Evolutionary conservation across 495 filamentous ascomycete species (phyloP).

Genomic region (Xylona heveae): DNA sequence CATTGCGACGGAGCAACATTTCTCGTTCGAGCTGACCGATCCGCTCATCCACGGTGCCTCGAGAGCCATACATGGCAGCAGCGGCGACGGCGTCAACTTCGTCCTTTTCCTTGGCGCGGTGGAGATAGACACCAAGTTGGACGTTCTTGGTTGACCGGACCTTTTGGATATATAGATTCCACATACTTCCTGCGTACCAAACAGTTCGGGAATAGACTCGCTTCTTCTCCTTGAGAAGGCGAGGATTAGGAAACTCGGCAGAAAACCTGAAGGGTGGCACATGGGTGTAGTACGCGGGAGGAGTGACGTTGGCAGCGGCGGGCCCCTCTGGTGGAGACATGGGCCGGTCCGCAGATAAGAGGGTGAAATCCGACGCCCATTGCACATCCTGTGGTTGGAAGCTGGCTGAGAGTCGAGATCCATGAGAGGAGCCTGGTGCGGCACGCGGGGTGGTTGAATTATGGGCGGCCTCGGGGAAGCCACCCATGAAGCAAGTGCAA

Average conservation of each 20-base stretch:
- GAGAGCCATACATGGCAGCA: slow-evolving; percentile 6
- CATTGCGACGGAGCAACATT: slow-evolving; percentile 21
- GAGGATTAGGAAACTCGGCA: slow-evolving; percentile 33
- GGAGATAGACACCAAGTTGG: slow-evolving; percentile 37
- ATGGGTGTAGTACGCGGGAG: slow-evolving; percentile 25
- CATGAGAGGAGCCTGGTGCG: slow-evolving; percentile 12
- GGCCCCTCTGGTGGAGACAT: slow-evolving; percentile 13
- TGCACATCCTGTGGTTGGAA: slow-evolving; percentile 26
- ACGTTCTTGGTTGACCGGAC: slow-evolving; percentile 28
- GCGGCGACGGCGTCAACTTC: slow-evolving; percentile 18
- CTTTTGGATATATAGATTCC: slow-evolving; percentile 44
- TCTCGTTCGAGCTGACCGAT: slow-evolving; percentile 26
- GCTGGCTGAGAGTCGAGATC: slow-evolving; percentile 19
- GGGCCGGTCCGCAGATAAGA: slow-evolving; percentile 16
- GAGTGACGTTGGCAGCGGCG: slow-evolving; percentile 10
- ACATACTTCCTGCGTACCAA: slow-evolving; percentile 37
- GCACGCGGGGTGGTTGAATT: slow-evolving; percentile 9
- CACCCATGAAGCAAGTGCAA: slow-evolving; percentile 35
- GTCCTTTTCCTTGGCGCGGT: slow-evolving; percentile 35
- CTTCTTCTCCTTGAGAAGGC: slow-evolving; percentile 35
- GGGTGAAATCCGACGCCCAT: slow-evolving; percentile 27
- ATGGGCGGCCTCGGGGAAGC: slow-evolving; percentile 23
- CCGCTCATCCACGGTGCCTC: slow-evolving; percentile 23
- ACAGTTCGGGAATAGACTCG: slow-evolving; percentile 34
- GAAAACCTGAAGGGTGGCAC: slow-evolving; percentile 38